Conservation (phyloP, 176 grass and related monocot species). For the Musa itinerans region DNA sequence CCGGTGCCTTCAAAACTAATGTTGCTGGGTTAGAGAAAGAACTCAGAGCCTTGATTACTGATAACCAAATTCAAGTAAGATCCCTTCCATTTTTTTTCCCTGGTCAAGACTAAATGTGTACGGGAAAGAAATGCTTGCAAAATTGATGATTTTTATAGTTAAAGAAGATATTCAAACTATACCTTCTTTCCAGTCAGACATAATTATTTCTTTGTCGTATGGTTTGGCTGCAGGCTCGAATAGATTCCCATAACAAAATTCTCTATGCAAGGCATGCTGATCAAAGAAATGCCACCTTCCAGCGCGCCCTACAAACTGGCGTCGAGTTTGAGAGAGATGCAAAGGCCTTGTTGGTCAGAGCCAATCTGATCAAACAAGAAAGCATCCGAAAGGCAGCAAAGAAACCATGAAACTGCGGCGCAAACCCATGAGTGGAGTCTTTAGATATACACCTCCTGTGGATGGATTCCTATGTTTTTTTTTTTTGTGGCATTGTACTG, state of each 20-base stretch:
- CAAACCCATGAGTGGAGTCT: not conserved
- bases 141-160: no score
- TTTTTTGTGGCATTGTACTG: not conserved
- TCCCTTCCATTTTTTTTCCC: not conserved
- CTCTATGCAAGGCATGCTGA: conserved; percentile 77
- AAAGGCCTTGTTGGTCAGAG: conserved; percentile 70
- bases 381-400: conserved; percentile 29
- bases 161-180: not conserved
- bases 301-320: conserved; percentile 72
- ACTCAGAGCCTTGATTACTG: conserved; percentile 68
- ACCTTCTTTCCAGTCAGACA: not conserved
- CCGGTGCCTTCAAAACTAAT: conserved; percentile 68
- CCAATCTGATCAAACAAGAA: conserved; percentile 89
- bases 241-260: conserved; percentile 99
- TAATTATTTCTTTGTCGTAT: not conserved
- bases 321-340: conserved; percentile 81
- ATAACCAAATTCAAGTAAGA: conserved; percentile 73
- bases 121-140: no score
- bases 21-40: conserved; percentile 83
- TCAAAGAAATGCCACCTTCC: conserved; percentile 78
- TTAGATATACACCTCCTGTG: not conserved
- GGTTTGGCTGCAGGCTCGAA: conserved; percentile 51
- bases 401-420: conserved; percentile 10
- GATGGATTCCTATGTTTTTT: not conserved
- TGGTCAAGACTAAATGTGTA: not conserved